Conservation (phyloP, 805 yeast species). For the Ogataea minuta region DNA sequence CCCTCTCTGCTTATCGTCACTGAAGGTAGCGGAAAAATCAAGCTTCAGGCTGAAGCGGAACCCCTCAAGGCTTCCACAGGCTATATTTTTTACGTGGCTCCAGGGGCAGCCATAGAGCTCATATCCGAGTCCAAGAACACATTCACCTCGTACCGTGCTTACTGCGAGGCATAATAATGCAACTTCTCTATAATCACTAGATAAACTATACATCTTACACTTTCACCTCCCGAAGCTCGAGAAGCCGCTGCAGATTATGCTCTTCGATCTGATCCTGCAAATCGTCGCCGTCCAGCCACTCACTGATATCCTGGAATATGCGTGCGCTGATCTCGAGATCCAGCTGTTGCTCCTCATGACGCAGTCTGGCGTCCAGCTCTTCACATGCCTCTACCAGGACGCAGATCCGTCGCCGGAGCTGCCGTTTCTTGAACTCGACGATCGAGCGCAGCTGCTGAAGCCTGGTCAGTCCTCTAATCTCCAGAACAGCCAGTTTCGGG, state of each 20-base stretch:
- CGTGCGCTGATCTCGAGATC: conserved; percentile 55
- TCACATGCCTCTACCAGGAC: conserved; percentile 82
- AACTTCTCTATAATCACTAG: conserved; percentile 1
- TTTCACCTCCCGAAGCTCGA: conserved; percentile 9
- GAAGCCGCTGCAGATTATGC: conserved; percentile 16
- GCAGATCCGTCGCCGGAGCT: conserved; percentile 40
- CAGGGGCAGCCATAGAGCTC: conserved; percentile 65
- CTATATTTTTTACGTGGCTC: conserved; percentile 80
- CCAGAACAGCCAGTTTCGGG: conserved; percentile 67
- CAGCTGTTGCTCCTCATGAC: conserved; percentile 56
- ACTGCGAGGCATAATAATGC: conserved; percentile 58
- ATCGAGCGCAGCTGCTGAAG: conserved; percentile 61
- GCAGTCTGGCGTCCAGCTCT: conserved; percentile 54
- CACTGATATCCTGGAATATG: conserved; percentile 60
- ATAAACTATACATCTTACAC: background rate
- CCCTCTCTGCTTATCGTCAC: conserved; percentile 87
- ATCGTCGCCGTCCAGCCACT: conserved; percentile 58
- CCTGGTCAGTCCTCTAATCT: conserved; percentile 60
- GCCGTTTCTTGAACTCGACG: conserved; percentile 63
- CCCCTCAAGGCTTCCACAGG: conserved; percentile 57
- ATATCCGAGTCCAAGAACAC: conserved; percentile 43
- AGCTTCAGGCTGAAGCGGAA: conserved; percentile 40
- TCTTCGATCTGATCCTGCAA: conserved; percentile 37
- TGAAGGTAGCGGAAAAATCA: conserved; percentile 67
- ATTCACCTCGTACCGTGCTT: conserved; percentile 87